Percentiles rank a stretch among this genome's conserved stretches.
phyloP scores from a whole-genome alignment of 768 basidiomycete genomes.

The Antrodiella citrinella region DNA sequence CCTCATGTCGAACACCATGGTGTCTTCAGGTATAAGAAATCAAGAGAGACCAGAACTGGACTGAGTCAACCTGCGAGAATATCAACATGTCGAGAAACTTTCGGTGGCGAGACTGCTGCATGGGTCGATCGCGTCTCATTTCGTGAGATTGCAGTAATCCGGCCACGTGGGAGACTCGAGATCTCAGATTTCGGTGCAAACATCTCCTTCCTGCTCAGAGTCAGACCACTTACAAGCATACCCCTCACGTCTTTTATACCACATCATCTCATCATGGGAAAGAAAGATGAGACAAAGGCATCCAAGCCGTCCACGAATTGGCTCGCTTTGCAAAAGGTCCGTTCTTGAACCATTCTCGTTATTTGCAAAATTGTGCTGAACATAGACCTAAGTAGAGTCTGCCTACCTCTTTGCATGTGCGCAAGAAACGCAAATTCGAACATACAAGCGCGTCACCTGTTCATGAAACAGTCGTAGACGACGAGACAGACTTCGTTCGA shows the following conservation, averaged over 20 bases:
- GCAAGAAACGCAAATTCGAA: constrained; percentile 13
- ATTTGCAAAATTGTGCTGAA: neutral
- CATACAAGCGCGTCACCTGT: neutral
- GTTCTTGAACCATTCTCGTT: no score
- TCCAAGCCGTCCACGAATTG: constrained; percentile 8
- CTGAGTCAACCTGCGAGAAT: no score
- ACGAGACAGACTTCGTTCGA: constrained; percentile 14
- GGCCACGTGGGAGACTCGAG: neutral
- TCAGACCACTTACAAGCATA: no score
- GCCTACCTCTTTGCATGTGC: neutral
- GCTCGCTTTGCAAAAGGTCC: constrained; percentile 13
- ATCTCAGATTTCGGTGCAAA: neutral
- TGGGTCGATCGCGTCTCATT: neutral
- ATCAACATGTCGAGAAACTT: no score
- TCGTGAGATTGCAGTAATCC: constrained; percentile 2
- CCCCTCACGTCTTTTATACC: neutral
- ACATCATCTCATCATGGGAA: neutral
- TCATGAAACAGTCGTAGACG: neutral
- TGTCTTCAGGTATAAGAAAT: neutral
- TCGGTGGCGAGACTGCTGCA: neutral
- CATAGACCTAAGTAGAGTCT: neutral
- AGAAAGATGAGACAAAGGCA: neutral
- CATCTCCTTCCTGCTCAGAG: neutral
- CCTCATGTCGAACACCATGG: constrained; percentile 26
- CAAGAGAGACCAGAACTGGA: no score